These are phyloP conservation scores for Cordyceps tenuipes DNA, from an alignment of 2,329 filamentous ascomycete species.

Conservation along the genomic window DNA sequence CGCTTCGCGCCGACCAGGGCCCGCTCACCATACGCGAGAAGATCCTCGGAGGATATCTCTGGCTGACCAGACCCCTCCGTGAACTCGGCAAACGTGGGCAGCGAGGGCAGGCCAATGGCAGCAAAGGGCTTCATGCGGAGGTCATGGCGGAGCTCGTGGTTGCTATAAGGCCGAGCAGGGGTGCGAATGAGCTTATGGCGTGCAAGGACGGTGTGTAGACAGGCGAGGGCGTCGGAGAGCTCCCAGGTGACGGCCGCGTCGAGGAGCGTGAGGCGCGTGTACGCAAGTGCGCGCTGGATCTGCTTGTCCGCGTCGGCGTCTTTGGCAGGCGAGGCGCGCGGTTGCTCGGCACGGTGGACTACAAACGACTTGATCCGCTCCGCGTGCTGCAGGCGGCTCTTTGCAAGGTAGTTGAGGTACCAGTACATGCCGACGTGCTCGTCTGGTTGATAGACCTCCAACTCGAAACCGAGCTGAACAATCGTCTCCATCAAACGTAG, in stretches of 20 bases:
- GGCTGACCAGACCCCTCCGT: constrained; percentile 32
- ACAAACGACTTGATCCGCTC: constrained; percentile 66
- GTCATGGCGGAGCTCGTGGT: constrained; percentile 63
- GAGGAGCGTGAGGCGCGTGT: constrained; percentile 52
- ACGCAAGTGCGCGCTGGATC: constrained; percentile 41
- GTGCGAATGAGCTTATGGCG: constrained; percentile 47
- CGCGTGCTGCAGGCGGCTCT: constrained; percentile 58
- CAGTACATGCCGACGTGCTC: constrained; percentile 87
- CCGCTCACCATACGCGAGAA: constrained; percentile 38
- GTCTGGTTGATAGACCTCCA: constrained; percentile 78
- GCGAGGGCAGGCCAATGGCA: constrained; percentile 55
- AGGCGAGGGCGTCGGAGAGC: constrained; percentile 44
- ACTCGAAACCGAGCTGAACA: constrained; percentile 87
- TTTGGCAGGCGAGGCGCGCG: constrained; percentile 12
- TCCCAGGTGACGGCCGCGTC: constrained; percentile 57
- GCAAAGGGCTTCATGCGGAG: constrained; percentile 82
- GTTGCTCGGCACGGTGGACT: constrained; percentile 29
- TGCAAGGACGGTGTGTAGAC: constrained; percentile 58
- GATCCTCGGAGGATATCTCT: constrained; percentile 27
- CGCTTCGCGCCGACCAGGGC: constrained; percentile 41
- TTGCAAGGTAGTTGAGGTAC: constrained; percentile 69
- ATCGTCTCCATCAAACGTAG: constrained; percentile 81
- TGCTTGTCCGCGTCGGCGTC: constrained; percentile 31
- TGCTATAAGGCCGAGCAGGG: constrained; percentile 55
- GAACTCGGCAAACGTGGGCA: constrained; percentile 59